phyloP scores from a whole-genome alignment of 2,329 filamentous ascomycete species.

The Fusarium newnesense region DNA sequence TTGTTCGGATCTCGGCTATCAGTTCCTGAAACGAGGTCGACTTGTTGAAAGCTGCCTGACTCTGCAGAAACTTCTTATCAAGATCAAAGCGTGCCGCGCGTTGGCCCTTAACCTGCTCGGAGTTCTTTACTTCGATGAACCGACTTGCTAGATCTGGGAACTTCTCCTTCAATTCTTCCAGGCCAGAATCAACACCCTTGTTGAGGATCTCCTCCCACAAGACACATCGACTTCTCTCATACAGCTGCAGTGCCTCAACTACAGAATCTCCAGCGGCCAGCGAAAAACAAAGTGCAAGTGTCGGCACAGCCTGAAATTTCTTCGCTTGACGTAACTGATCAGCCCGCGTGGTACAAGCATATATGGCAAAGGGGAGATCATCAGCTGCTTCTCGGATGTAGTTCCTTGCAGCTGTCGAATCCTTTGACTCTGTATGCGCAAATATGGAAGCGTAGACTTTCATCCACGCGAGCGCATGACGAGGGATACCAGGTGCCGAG shows the following conservation, averaged over 20 bases:
- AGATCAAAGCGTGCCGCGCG: fast-evolving
- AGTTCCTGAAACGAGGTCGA: neutral
- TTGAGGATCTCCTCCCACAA: neutral
- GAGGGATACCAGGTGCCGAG: neutral
- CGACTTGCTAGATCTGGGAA: neutral
- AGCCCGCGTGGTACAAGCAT: neutral
- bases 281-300: neutral
- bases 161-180: fast-evolving
- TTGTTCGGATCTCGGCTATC: neutral
- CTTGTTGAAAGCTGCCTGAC: neutral
- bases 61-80: neutral
- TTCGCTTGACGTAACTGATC: neutral
- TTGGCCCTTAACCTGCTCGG: neutral
- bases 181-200: neutral
- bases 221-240: neutral
- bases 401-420: neutral
- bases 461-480: neutral
- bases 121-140: neutral
- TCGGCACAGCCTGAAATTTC: neutral
- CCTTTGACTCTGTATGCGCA: neutral
- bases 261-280: neutral
- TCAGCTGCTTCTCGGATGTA: neutral
- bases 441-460: neutral
- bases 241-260: neutral
- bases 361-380: neutral